Percentiles rank a stretch among this genome's conserved stretches.
Conservation (phyloP, 148 eudicot species). For the Euryodendron excelsum region DNA sequence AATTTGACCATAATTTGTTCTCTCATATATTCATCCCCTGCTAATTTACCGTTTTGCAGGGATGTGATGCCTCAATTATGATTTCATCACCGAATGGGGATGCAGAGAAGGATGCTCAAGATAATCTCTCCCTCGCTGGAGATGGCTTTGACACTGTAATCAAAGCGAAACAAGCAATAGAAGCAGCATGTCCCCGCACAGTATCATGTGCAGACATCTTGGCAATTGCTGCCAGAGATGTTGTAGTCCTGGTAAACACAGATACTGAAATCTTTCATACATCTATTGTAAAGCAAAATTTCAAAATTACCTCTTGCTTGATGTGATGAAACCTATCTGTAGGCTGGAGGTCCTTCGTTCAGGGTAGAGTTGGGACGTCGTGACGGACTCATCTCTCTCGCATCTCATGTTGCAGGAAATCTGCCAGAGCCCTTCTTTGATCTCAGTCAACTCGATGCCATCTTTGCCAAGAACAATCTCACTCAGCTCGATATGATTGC, state of each 20-base stretch:
- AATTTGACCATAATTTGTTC: background rate
- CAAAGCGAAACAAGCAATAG: conserved; percentile 76
- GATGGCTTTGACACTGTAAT: conserved; percentile 81
- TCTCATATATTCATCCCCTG: background rate
- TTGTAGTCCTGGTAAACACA: conserved; percentile 56
- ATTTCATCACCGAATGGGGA: conserved; percentile 58
- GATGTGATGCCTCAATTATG: conserved; percentile 80
- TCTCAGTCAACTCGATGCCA: conserved; percentile 35
- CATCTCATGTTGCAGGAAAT: conserved; percentile 51
- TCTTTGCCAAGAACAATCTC: conserved; percentile 46
- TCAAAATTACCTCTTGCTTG: background rate
- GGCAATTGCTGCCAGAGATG: conserved; percentile 73
- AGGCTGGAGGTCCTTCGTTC: conserved; percentile 66
- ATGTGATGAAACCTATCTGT: background rate
- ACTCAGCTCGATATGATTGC: conserved; percentile 55
- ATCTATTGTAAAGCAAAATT: background rate
- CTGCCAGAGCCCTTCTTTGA: conserved; percentile 48
- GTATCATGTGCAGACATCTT: conserved; percentile 89
- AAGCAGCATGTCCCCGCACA: conserved; percentile 65
- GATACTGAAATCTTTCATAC: background rate
- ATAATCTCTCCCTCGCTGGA: conserved; percentile 67
- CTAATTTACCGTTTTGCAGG: conserved; percentile 34
- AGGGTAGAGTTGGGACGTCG: conserved; percentile 63
- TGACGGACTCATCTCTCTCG: conserved; percentile 60
- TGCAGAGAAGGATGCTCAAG: conserved; percentile 70